phyloP scores from a whole-genome alignment of 768 basidiomycete species.

The Boletus speciosus region DNA sequence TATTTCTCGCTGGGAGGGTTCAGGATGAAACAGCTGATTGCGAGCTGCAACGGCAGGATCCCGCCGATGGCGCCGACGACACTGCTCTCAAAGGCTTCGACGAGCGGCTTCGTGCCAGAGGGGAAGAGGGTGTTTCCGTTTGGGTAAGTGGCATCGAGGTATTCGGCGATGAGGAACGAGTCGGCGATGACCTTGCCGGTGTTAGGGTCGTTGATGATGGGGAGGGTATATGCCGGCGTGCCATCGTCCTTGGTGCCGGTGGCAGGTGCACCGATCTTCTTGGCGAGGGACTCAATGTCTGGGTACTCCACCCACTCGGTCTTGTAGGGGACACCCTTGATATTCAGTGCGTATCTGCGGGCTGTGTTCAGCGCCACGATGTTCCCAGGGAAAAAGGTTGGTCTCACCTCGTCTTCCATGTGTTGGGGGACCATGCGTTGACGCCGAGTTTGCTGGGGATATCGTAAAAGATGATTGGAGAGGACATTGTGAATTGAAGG shows the following conservation, averaged over 20 bases:
- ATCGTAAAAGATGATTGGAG: slow-evolving; percentile 42
- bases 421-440: slow-evolving; percentile 43
- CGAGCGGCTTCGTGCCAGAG: slow-evolving; percentile 35
- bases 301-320: slow-evolving; percentile 45
- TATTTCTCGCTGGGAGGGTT: slow-evolving; percentile 29
- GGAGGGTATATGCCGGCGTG: slow-evolving; percentile 36
- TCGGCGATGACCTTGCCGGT: slow-evolving; percentile 37
- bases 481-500: slow-evolving; percentile 19
- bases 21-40: slow-evolving; percentile 13
- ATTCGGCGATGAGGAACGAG: slow-evolving; percentile 42
- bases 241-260: slow-evolving; percentile 31
- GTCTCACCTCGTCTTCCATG: slow-evolving; percentile 42
- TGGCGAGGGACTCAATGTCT: slow-evolving; percentile 36
- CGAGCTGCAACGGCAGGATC: slow-evolving; percentile 15
- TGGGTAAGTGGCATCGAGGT: slow-evolving; percentile 45
- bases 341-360: slow-evolving; percentile 36
- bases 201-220: slow-evolving; percentile 39
- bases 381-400: background rate
- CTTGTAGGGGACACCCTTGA: slow-evolving; percentile 39
- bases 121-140: slow-evolving; percentile 40
- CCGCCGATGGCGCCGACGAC: slow-evolving; percentile 10
- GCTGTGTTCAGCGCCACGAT: background rate
- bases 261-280: slow-evolving; percentile 31
- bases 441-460: slow-evolving; percentile 33
- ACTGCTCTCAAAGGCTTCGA: slow-evolving; percentile 36